Conservation (phyloP, 768 basidiomycete species). For the Pholiota molesta region DNA sequence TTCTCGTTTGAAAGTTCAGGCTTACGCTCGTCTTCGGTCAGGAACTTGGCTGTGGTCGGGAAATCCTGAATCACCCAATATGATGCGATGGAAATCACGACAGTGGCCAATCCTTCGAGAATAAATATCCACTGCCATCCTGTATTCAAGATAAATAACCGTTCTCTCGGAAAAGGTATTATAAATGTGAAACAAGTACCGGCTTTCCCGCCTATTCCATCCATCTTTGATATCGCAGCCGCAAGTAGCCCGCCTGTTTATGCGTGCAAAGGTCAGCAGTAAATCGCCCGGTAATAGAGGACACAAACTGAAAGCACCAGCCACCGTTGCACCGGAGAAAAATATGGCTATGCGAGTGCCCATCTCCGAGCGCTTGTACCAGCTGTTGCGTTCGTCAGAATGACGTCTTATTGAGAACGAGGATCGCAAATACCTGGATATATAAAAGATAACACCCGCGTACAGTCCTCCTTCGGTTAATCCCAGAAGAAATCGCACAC, state of each 20-base stretch:
- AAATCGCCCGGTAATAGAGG: neutral
- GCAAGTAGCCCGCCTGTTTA: constrained; percentile 61
- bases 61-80: constrained; percentile 82
- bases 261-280: neutral
- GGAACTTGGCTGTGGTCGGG: constrained; percentile 73
- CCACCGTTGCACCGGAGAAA: constrained; percentile 78
- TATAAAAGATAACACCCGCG: constrained; percentile 62
- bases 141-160: constrained; percentile 8
- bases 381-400: constrained; percentile 39
- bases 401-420: constrained; percentile 46
- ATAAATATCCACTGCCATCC: constrained; percentile 78
- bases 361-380: constrained; percentile 81
- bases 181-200: constrained; percentile 31
- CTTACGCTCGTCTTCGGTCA: constrained; percentile 63
- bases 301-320: constrained; percentile 70
- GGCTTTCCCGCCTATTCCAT: constrained; percentile 64
- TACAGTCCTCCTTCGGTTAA: constrained; percentile 61
- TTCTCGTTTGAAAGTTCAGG: neutral
- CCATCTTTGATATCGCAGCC: constrained; percentile 70
- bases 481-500: constrained; percentile 65
- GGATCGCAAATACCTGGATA: constrained; percentile 55
- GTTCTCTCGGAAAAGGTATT: neutral
- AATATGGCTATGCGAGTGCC: constrained; percentile 79
- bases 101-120: constrained; percentile 71
- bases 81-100: constrained; percentile 58